phyloP scores from a whole-genome alignment of 306 rosid species.

The Cucurbita maxima region DNA sequence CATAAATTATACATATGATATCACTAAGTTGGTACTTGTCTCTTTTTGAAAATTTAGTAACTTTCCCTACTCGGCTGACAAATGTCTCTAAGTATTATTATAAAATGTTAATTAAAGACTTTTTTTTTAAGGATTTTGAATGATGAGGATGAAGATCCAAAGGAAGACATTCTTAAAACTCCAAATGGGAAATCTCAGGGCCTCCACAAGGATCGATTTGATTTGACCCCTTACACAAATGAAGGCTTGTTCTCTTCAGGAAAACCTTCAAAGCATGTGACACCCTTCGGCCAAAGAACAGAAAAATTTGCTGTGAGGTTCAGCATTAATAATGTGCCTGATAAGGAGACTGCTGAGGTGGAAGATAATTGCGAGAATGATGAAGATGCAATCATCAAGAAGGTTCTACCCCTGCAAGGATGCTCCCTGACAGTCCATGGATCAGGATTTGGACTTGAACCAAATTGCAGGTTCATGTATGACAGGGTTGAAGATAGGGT shows the following conservation, averaged over 20 bases:
- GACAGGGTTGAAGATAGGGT: conserved; percentile 73
- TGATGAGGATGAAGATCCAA: conserved; percentile 30
- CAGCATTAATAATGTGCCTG: conserved; percentile 31
- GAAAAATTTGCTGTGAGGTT: conserved; percentile 53
- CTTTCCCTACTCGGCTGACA: background rate
- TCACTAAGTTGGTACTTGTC: background rate
- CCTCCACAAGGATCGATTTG: conserved; percentile 25
- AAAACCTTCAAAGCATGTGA: conserved; percentile 36
- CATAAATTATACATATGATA: background rate
- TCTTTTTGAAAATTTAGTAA: background rate
- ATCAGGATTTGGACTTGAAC: conserved; percentile 60
- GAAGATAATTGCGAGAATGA: conserved; percentile 25
- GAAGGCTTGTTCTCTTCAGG: conserved; percentile 45
- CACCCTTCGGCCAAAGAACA: conserved; percentile 67
- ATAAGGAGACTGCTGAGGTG: conserved; percentile 21
- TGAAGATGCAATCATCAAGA: conserved; percentile 50
- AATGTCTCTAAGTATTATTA: background rate
- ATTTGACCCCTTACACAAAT: conserved; percentile 38
- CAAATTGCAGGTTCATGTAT: conserved; percentile 74
- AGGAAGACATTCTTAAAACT: conserved; percentile 40
- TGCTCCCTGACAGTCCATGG: conserved; percentile 56
- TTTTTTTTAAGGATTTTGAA: conserved; percentile 43
- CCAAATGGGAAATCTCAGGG: conserved; percentile 33
- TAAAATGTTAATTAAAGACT: background rate
- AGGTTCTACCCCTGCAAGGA: conserved; percentile 41